Evolutionary conservation across 2,329 filamentous ascomycete species (phyloP).

Genomic region (Colletotrichum sp.): DNA sequence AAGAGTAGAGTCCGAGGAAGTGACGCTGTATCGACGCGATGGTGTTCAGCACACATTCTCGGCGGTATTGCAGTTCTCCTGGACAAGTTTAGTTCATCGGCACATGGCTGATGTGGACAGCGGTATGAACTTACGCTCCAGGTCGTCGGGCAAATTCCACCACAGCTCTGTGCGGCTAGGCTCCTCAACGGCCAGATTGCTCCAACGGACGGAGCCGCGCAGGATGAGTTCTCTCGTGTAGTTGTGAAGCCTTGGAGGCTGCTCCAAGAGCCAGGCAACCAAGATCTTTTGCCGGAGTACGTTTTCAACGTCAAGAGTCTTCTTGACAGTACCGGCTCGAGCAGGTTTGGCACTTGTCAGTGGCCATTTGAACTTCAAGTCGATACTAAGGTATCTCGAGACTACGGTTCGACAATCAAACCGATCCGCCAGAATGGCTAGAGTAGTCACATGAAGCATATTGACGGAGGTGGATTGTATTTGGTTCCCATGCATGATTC

Average conservation of each 20-base stretch:
- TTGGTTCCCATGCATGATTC: slow-evolving; percentile 65
- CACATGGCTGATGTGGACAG: background rate
- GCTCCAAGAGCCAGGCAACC: slow-evolving; percentile 68
- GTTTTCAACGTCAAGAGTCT: slow-evolving; percentile 63
- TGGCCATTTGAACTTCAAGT: slow-evolving; percentile 61
- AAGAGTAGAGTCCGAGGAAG: slow-evolving; percentile 71
- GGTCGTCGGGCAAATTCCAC: slow-evolving; percentile 74
- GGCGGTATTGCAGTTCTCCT: slow-evolving; percentile 71
- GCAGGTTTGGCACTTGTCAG: slow-evolving; percentile 42
- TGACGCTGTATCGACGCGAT: slow-evolving; percentile 73
- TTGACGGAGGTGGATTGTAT: slow-evolving; percentile 46
- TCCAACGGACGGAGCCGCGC: slow-evolving; percentile 67
- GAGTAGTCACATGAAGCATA: slow-evolving; percentile 68
- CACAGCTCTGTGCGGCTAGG: slow-evolving; percentile 53
- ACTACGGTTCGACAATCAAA: slow-evolving; percentile 69
- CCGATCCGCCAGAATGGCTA: slow-evolving; percentile 75
- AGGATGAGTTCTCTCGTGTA: slow-evolving; percentile 71
- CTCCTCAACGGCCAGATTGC: slow-evolving; percentile 39
- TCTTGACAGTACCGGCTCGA: slow-evolving; percentile 37
- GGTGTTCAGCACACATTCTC: slow-evolving; percentile 70
- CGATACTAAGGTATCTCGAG: slow-evolving; percentile 54
- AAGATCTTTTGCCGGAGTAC: slow-evolving; percentile 72
- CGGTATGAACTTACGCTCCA: slow-evolving; percentile 62
- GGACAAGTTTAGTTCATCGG: background rate
- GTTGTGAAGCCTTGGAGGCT: slow-evolving; percentile 63